A percentile compares a stretch with the other conserved stretches of the same genome.
Conservation (phyloP, 1,139 yeast genomes). For the Pichia norvegensis region DNA sequence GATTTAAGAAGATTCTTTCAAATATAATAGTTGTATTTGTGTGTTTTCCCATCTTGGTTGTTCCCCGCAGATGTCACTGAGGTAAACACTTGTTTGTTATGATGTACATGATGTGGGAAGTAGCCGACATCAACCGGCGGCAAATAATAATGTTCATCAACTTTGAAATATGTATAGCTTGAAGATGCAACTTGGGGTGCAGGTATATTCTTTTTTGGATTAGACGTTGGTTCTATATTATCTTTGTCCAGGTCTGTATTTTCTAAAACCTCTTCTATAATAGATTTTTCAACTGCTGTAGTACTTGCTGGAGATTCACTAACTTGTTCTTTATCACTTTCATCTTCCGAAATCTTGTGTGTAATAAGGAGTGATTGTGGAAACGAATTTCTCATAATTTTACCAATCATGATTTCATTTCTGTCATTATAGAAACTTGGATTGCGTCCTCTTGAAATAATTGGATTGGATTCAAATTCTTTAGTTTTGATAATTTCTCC, state of each 20-base stretch:
- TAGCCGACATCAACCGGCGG: slow-evolving; percentile 46
- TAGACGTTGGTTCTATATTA: neutral
- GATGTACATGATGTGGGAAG: slow-evolving; percentile 46
- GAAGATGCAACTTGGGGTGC: slow-evolving; percentile 16
- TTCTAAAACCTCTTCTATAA: neutral
- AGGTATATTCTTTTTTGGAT: slow-evolving; percentile 13
- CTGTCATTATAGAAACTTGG: slow-evolving; percentile 42
- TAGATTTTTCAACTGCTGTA: neutral
- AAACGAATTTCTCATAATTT: slow-evolving; percentile 8
- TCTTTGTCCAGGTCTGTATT: neutral
- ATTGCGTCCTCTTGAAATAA: slow-evolving; percentile 43
- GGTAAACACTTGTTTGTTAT: slow-evolving; percentile 25
- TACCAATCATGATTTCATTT: slow-evolving; percentile 34
- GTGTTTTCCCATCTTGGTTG: neutral
- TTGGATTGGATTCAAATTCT: slow-evolving; percentile 27
- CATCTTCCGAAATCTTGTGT: neutral
- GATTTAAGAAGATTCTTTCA: neutral
- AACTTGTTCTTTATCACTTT: neutral
- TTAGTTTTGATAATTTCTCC: neutral
- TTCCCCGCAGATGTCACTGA: slow-evolving; percentile 16
- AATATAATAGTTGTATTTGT: neutral
- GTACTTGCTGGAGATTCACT: neutral
- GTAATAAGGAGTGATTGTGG: neutral
- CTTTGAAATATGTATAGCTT: slow-evolving; percentile 40
- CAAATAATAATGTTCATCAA: slow-evolving; percentile 40